phyloP scores from a whole-genome alignment of 2,329 filamentous ascomycete species.

The Phaeophleospora eucalypticola region DNA sequence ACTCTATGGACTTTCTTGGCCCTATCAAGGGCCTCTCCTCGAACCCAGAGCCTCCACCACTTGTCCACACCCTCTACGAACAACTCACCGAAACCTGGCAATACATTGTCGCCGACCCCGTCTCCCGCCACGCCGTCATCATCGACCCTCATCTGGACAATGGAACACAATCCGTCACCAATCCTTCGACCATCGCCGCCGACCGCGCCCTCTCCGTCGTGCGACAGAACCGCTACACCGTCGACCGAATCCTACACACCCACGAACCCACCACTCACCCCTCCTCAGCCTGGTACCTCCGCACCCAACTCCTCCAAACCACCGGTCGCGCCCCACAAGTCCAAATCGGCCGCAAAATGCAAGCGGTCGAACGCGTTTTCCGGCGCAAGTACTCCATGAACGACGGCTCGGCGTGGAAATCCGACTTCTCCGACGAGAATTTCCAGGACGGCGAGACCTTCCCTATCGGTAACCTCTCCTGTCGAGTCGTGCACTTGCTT shows the following conservation, averaged over 20 bases:
- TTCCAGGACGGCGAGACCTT: constrained; percentile 20
- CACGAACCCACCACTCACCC: constrained; percentile 17
- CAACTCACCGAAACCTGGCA: constrained; percentile 54
- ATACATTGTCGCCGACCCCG: constrained; percentile 55
- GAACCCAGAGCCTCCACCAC: constrained; percentile 15
- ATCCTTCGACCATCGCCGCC: constrained; percentile 22
- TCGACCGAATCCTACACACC: constrained; percentile 22
- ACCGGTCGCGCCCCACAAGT: constrained; percentile 17
- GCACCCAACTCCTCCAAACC: constrained; percentile 17
- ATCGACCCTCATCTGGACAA: constrained; percentile 62
- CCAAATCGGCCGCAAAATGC: constrained; percentile 14
- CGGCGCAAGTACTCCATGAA: constrained; percentile 22
- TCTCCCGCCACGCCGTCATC: constrained; percentile 48
- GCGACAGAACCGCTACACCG: constrained; percentile 16
- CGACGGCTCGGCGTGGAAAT: constrained; percentile 13
- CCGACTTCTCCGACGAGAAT: constrained; percentile 13
- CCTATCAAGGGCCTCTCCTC: neutral
- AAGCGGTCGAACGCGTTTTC: constrained; percentile 14
- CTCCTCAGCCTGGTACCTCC: constrained; percentile 23
- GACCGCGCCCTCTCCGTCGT: constrained; percentile 17
- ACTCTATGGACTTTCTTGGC: neutral
- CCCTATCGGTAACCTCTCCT: constrained; percentile 14
- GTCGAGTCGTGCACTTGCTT: constrained; percentile 15
- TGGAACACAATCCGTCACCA: constrained; percentile 36
- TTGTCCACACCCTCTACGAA: constrained; percentile 36